These are phyloP conservation scores for Candida hispaniensis DNA, from an alignment of 805 yeast species.

Conservation along the genomic window DNA sequence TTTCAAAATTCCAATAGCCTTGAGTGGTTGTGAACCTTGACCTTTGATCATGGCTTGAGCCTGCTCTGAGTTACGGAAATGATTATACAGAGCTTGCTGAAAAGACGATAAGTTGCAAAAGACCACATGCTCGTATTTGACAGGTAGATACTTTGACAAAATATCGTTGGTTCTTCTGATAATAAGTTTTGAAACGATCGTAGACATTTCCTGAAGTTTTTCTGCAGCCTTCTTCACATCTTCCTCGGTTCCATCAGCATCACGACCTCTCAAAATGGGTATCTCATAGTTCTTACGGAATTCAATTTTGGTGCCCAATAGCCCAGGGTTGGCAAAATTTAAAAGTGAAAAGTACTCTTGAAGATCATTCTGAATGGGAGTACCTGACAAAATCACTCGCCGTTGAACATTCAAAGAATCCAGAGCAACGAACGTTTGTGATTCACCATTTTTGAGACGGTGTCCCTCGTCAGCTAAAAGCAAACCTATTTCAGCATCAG, in stretches of 20 bases:
- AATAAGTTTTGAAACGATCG: conserved; percentile 75
- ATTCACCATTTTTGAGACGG: conserved; percentile 77
- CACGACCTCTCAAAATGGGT: conserved; percentile 74
- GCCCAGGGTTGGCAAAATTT: conserved; percentile 90
- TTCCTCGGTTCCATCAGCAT: conserved; percentile 74
- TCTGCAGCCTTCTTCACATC: conserved; percentile 60
- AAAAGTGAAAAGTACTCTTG: conserved; percentile 86
- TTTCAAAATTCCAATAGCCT: conserved; percentile 79
- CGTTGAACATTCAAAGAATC: conserved; percentile 76
- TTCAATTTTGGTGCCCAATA: conserved; percentile 72
- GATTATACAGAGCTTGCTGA: conserved; percentile 60
- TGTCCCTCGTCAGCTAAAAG: conserved; percentile 83
- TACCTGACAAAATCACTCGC: conserved; percentile 87
- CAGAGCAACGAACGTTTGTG: conserved; percentile 78
- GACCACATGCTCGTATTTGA: conserved; percentile 94
- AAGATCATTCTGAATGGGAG: conserved; percentile 92
- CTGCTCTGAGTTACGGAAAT: conserved; percentile 70
- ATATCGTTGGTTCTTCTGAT: conserved; percentile 94
- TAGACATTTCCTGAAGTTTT: conserved; percentile 60
- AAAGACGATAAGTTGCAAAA: conserved; percentile 74
- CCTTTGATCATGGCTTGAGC: conserved; percentile 49
- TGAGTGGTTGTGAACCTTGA: conserved; percentile 66
- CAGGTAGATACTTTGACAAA: conserved; percentile 84
- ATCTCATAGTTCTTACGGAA: conserved; percentile 78
- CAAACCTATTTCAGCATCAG: conserved; percentile 72